A percentile compares a stretch with the other conserved stretches of the same genome.
phyloP scores from a whole-genome alignment of 257 asterid genomes.

The Solanum medicagineum region DNA sequence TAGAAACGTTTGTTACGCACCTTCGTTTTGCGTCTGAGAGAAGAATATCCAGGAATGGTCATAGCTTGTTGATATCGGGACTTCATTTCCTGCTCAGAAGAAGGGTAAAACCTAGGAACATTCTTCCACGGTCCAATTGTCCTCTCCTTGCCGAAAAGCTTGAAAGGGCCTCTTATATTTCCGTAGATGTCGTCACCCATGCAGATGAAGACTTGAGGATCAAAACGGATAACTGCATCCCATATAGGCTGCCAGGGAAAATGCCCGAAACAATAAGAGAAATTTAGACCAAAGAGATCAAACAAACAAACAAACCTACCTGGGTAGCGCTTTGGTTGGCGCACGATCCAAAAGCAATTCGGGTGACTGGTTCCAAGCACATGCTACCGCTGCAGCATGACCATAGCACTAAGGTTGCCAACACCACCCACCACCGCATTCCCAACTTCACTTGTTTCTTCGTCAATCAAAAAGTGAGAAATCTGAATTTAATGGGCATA shows the following conservation, averaged over 20 bases:
- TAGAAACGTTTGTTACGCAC: background rate
- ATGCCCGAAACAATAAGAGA: background rate
- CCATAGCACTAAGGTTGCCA: background rate
- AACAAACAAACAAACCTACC: background rate
- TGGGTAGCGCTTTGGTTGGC: slow-evolving; percentile 22
- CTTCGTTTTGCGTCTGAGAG: slow-evolving; percentile 6
- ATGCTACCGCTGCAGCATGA: background rate
- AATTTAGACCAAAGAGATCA: background rate
- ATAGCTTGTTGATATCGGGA: slow-evolving; percentile 4
- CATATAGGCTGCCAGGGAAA: slow-evolving; percentile 12
- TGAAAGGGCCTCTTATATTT: slow-evolving; percentile 13
- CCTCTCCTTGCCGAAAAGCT: slow-evolving; percentile 17
- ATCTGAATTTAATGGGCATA: too few relatives aligned
- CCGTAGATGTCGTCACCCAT: slow-evolving; percentile 25
- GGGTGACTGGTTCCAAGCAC: background rate
- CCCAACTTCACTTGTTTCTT: background rate
- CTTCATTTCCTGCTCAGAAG: slow-evolving; percentile 12
- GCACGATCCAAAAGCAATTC: slow-evolving; percentile 26
- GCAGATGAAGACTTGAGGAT: slow-evolving; percentile 22
- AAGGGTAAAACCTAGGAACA: slow-evolving; percentile 15
- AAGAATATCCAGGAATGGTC: slow-evolving; percentile 10
- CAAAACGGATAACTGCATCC: slow-evolving; percentile 9
- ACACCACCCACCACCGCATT: background rate
- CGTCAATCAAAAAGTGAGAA: background rate
- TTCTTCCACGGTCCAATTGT: slow-evolving; percentile 27